phyloP scores from a whole-genome alignment of 768 basidiomycete genomes.

The Lactarius tabidus region DNA sequence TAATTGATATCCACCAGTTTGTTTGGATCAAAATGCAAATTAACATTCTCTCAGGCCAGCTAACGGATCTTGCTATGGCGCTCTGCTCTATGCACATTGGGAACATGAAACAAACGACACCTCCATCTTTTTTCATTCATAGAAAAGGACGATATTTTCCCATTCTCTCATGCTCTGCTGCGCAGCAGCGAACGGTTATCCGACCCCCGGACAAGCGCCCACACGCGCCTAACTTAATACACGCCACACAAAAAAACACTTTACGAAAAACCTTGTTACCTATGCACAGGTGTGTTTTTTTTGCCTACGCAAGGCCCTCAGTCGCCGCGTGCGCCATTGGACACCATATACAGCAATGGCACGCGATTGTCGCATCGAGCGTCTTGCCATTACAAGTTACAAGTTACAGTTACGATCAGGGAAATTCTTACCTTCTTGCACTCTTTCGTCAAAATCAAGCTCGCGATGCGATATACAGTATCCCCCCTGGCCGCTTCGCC shows the following conservation, averaged over 20 bases:
- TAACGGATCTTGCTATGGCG: neutral
- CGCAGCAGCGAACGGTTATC: neutral
- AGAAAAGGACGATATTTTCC: neutral
- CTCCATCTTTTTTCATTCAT: neutral
- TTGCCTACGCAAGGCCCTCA: neutral
- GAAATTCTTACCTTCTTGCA: neutral
- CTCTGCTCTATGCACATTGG: neutral
- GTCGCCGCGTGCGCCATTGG: neutral
- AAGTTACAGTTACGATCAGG: neutral
- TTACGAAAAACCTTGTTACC: neutral
- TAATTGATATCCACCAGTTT: neutral
- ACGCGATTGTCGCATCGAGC: neutral
- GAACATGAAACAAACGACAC: neutral
- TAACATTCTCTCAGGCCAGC: neutral
- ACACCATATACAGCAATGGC: neutral
- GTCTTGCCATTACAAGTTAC: conserved; percentile 2
- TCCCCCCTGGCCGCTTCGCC: neutral
- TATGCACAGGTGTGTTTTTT: neutral
- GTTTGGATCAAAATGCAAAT: neutral
- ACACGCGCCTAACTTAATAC: neutral
- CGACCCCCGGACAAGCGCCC: neutral
- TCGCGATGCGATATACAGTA: too few relatives aligned
- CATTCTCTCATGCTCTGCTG: neutral
- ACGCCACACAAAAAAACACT: neutral
- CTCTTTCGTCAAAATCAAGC: too few relatives aligned